Conservation (phyloP, 495 filamentous ascomycete genomes). For the Hypomontagnella submonticulosa region DNA sequence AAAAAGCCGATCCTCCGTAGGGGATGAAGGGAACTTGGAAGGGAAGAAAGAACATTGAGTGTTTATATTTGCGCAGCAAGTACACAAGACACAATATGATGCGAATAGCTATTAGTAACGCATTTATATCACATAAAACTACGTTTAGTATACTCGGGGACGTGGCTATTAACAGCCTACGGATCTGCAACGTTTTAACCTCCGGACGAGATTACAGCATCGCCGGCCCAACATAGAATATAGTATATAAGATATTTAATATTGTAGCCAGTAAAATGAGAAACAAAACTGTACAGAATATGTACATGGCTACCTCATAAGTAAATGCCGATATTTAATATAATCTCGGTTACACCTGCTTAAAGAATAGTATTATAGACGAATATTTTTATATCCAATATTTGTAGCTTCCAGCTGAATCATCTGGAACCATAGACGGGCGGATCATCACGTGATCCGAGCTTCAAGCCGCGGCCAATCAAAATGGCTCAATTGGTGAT, state of each 20-base stretch:
- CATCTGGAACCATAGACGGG: constrained; percentile 11
- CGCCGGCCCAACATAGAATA: neutral
- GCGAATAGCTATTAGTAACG: neutral
- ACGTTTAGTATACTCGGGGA: neutral
- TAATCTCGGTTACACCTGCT: neutral
- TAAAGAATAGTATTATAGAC: neutral
- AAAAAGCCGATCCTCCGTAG: neutral
- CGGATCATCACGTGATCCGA: constrained; percentile 44
- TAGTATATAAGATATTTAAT: neutral
- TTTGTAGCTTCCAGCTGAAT: neutral
- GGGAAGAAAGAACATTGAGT: constrained; percentile 7
- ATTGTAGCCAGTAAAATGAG: neutral
- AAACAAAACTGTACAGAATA: neutral
- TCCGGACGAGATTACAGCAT: neutral
- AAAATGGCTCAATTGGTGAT: constrained; percentile 55
- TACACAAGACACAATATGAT: constrained; percentile 6
- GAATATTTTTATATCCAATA: constrained; percentile 27
- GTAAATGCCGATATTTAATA: neutral
- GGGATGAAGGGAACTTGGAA: no score
- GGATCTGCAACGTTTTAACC: neutral
- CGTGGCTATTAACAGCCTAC: neutral
- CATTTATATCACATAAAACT: neutral
- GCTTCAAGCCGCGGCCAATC: constrained; percentile 52
- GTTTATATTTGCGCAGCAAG: neutral
- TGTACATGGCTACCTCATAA: neutral